Evolutionary conservation across 2,329 filamentous ascomycete genomes (phyloP).

Genomic region (Curvularia sp.): DNA sequence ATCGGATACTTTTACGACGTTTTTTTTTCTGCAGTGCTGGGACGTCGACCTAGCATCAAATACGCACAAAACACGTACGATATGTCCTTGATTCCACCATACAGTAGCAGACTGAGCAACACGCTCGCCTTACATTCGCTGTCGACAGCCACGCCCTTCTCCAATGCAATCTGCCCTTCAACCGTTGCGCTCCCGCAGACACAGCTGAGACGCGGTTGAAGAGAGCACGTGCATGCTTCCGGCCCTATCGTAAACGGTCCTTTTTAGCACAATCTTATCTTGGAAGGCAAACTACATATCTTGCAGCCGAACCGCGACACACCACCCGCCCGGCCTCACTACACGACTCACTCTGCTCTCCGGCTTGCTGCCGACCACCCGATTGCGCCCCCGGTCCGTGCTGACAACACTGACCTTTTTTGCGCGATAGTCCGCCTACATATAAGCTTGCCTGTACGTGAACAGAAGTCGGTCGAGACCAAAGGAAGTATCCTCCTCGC

Average conservation of each 20-base stretch:
- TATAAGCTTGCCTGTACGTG: slow-evolving; percentile 16
- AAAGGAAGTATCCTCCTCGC: slow-evolving; percentile 13
- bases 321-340: slow-evolving; percentile 18
- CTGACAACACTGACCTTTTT: slow-evolving; percentile 3
- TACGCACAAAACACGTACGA: neutral
- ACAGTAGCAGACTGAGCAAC: neutral
- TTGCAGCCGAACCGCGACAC: slow-evolving; percentile 31
- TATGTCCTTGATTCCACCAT: no score
- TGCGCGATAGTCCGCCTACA: slow-evolving; percentile 9
- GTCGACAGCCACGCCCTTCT: no score
- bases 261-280: slow-evolving; percentile 36
- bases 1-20: slow-evolving; percentile 22
- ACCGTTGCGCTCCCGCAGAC: slow-evolving; percentile 1
- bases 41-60: neutral
- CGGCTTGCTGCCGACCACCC: slow-evolving; percentile 22
- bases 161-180: neutral
- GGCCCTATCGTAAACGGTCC: slow-evolving; percentile 35
- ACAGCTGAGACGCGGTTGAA: neutral
- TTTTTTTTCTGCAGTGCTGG: slow-evolving; percentile 5
- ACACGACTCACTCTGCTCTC: slow-evolving; percentile 9
- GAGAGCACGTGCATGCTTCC: slow-evolving; percentile 32
- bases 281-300: slow-evolving; percentile 39
- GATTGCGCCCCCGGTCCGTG: slow-evolving; percentile 7
- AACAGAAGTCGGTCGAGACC: neutral
- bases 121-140: neutral